Conservation (phyloP, 2,329 filamentous ascomycete genomes). For the Pseudogymnoascus sp. region DNA sequence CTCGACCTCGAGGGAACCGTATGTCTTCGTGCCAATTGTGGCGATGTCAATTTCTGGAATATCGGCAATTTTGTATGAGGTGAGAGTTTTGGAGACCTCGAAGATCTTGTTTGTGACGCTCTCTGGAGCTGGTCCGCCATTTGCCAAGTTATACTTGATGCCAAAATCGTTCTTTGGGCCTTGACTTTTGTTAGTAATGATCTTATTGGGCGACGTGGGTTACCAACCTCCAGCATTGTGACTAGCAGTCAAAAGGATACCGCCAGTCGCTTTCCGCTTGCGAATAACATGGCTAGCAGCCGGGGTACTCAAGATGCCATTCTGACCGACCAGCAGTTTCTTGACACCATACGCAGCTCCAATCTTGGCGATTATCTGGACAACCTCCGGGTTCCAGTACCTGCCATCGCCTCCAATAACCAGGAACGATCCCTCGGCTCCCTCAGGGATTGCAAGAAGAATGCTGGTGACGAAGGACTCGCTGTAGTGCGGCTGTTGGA, state of each 20-base stretch:
- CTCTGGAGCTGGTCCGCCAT: conserved; percentile 92
- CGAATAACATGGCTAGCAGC: conserved; percentile 94
- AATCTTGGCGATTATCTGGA: conserved; percentile 96
- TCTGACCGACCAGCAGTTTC: conserved; percentile 93
- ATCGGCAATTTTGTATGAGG: conserved; percentile 83
- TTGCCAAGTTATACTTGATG: conserved; percentile 99
- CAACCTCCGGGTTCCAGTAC: conserved; percentile 94
- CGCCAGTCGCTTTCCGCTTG: conserved; percentile 88
- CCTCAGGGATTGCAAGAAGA: conserved; percentile 92
- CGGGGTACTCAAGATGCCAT: conserved; percentile 93
- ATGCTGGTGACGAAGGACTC: conserved; percentile 94
- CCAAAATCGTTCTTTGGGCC: conserved; percentile 92
- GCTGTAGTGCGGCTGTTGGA: conserved; percentile 91
- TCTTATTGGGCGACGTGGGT: not conserved
- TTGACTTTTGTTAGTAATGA: conserved; percentile 31
- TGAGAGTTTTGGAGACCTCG: conserved; percentile 80
- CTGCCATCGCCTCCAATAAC: conserved; percentile 97
- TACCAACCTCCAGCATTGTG: conserved; percentile 87
- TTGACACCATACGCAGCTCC: conserved; percentile 95
- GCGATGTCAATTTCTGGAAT: conserved; percentile 80
- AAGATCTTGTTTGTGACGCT: conserved; percentile 97
- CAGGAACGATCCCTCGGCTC: conserved; percentile 70
- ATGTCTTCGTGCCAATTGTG: conserved; percentile 74
- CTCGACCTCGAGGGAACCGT: conserved; percentile 85
- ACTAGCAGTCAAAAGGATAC: conserved; percentile 92